Evolutionary conservation across 805 yeast genomes (phyloP).

Genomic region (Kurtzmaniella cleridarum): DNA sequence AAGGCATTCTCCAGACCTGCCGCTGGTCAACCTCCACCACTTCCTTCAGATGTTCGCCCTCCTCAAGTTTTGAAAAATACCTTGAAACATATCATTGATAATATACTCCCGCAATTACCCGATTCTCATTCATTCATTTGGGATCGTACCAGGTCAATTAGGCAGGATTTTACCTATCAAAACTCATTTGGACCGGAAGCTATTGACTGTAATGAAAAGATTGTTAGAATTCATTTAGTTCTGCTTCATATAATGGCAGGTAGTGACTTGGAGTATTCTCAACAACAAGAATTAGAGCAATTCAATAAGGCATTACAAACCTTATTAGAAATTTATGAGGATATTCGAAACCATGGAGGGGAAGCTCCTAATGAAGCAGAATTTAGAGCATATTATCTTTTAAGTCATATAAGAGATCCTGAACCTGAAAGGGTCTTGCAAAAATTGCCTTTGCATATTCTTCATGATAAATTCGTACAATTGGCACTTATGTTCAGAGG

Average conservation of each 20-base stretch:
- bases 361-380: constrained; percentile 83
- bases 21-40: constrained; percentile 96
- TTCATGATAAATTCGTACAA: constrained; percentile 54
- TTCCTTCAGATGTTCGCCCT: constrained; percentile 96
- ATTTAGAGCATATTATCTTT: constrained; percentile 79
- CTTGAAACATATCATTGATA: constrained; percentile 63
- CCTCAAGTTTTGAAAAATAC: constrained; percentile 69
- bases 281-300: constrained; percentile 94
- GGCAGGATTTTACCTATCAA: constrained; percentile 96
- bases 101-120: constrained; percentile 63
- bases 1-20: constrained; percentile 96
- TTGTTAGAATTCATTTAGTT: constrained; percentile 81
- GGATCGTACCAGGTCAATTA: constrained; percentile 94
- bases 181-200: constrained; percentile 93
- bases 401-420: constrained; percentile 77
- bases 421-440: constrained; percentile 78
- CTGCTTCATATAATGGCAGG: constrained; percentile 85
- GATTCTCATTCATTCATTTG: constrained; percentile 86
- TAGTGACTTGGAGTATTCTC: constrained; percentile 63
- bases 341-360: constrained; percentile 66
- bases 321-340: constrained; percentile 79
- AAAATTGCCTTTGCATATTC: constrained; percentile 53
- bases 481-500: constrained; percentile 68
- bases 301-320: constrained; percentile 88
- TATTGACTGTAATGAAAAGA: constrained; percentile 84